A percentile compares a stretch with the other conserved stretches of the same genome.
These are phyloP conservation scores for Sclerotinia spermophila DNA, from an alignment of 2,329 filamentous ascomycete genomes.

Conservation along the genomic window DNA sequence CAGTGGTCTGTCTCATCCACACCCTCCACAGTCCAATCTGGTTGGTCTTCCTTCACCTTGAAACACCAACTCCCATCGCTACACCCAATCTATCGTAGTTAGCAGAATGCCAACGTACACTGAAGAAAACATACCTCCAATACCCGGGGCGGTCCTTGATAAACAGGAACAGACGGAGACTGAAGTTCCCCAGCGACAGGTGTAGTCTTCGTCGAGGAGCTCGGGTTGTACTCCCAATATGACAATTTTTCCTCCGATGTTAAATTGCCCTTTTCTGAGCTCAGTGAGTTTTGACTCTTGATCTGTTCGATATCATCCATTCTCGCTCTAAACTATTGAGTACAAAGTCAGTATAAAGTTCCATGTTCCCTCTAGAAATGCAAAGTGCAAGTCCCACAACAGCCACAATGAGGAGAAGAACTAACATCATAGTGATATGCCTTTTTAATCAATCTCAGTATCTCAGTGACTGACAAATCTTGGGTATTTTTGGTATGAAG, in stretches of 20 bases:
- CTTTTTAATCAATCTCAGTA: constrained; percentile 32
- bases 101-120: neutral
- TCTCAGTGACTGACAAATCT: constrained; percentile 27
- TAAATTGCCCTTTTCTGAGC: constrained; percentile 5
- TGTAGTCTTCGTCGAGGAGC: constrained; percentile 1
- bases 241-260: constrained; percentile 20
- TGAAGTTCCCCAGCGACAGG: neutral
- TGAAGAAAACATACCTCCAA: constrained; percentile 25
- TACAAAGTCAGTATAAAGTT: neutral
- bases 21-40: constrained; percentile 35
- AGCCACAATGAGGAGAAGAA: neutral
- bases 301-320: constrained; percentile 25
- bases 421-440: constrained; percentile 33
- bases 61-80: constrained; percentile 35
- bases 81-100: constrained; percentile 27
- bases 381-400: neutral
- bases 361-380: neutral
- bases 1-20: constrained; percentile 35
- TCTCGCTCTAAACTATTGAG: constrained; percentile 26
- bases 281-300: neutral
- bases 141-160: constrained; percentile 28
- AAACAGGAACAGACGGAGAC: constrained; percentile 20
- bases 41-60: constrained; percentile 29
- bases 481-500: constrained; percentile 15
- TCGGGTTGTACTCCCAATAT: constrained; percentile 30